Evolutionary conservation across 768 basidiomycete genomes (phyloP), one percentile per base, ranked within the genome.

Genomic region (Gautieria morchelliformis): DNA sequence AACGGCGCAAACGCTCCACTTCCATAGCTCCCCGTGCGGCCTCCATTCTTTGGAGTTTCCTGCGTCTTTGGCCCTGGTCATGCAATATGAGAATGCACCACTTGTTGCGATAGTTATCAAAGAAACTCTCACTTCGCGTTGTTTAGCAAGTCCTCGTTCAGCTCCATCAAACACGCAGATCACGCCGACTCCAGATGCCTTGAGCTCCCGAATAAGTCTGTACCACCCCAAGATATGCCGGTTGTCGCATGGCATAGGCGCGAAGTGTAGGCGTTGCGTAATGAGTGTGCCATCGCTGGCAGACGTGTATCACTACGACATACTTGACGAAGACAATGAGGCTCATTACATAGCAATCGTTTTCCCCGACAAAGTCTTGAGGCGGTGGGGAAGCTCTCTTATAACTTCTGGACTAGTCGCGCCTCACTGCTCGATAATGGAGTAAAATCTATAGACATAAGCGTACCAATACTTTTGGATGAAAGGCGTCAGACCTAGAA

Each of bases 151-250:
- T 65, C 71, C 82, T 22, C 89, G 79, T 58, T 79, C 71, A 59
- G 78, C 77, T 11, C 89, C 90, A 63, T 93, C 89, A 63, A 92
- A 93, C 1, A 93, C 82, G 64, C 89, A 91, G 8, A 90, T 77
- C 5, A 81, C 79, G 33, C 73, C 70, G 3, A 91, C 78, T 14
- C 72, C 73, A 30, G 74, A 68, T 15, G 81, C 78, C 51, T 74
- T 73, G 33, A 92, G 71, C 61, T 91, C 88, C 46, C 73, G 72
- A 6, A 81, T 71, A 35, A 91, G 75, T 37, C 78, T 76, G 64
- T 87, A 85, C 90, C 90, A 93, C 19, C 87, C 84, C 4, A 88
- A 70, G 20, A 92, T 75, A 68, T 93, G 90, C 32, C 84, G 78
- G 62, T 82, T 74, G 0, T 71, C 72, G 64, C 89, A 82, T 1